phyloP scores from a whole-genome alignment of 805 yeast genomes.

The Tetrapisispora nanseiensis region DNA sequence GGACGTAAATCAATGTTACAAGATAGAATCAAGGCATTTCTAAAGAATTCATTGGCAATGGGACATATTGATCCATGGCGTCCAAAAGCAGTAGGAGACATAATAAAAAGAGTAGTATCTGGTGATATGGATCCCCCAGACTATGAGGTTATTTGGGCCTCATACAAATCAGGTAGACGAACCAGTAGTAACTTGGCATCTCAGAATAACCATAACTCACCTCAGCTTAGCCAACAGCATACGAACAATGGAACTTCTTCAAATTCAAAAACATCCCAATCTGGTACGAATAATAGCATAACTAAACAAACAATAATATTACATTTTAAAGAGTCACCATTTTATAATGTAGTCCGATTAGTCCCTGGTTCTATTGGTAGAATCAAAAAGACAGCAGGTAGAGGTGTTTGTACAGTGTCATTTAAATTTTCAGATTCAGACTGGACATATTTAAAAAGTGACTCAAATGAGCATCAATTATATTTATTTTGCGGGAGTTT shows the following conservation, averaged over 20 bases:
- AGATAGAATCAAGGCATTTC: constrained; percentile 41
- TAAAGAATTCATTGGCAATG: constrained; percentile 34
- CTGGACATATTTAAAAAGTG: constrained; percentile 26
- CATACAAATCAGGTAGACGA: constrained; percentile 11
- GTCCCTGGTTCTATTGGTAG: constrained; percentile 39
- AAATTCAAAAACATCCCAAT: neutral
- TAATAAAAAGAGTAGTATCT: constrained; percentile 32
- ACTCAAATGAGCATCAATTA: constrained; percentile 29
- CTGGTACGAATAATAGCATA: neutral
- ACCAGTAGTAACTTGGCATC: no score
- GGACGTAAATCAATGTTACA: constrained; percentile 58
- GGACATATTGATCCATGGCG: constrained; percentile 35
- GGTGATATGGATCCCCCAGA: constrained; percentile 30
- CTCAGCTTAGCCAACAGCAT: constrained; percentile 12
- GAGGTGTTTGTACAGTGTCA: constrained; percentile 36
- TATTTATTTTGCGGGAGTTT: constrained; percentile 44
- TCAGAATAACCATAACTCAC: constrained; percentile 18
- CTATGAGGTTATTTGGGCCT: constrained; percentile 28
- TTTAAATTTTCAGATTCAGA: constrained; percentile 41
- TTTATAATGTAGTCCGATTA: constrained; percentile 40
- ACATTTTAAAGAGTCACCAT: constrained; percentile 44
- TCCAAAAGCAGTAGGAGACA: constrained; percentile 35
- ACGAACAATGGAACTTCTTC: neutral
- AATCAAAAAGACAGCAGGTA: constrained; percentile 29
- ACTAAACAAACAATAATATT: constrained; percentile 1